phyloP scores from a whole-genome alignment of 176 grass and related monocot species.

The Thalia dealbata region DNA sequence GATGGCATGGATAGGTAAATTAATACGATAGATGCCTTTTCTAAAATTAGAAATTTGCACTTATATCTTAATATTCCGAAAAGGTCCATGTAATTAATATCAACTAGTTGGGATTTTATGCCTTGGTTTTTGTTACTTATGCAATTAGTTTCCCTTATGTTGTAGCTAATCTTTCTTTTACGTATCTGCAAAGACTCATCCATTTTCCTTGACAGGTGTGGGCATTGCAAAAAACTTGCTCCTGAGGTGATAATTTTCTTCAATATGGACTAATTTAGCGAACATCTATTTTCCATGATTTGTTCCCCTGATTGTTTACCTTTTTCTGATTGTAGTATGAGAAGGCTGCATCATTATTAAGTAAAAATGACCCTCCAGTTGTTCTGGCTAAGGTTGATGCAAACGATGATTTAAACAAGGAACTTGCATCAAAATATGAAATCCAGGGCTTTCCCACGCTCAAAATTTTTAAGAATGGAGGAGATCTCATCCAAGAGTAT shows the following conservation, averaged over 20 bases:
- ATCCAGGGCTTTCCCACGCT: conserved; percentile 48
- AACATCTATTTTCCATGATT: background rate
- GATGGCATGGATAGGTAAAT: too few species aligned
- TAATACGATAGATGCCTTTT: too few species aligned
- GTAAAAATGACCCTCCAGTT: conserved; percentile 34
- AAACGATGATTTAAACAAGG: conserved; percentile 52
- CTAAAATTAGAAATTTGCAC: too few species aligned
- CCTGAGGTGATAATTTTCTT: conserved; percentile 50
- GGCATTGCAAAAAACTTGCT: conserved; percentile 68
- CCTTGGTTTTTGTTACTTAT: too few species aligned
- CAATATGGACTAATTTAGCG: conserved; percentile 5
- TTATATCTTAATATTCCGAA: too few species aligned
- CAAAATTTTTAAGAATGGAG: conserved; percentile 63
- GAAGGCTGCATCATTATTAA: conserved; percentile 52
- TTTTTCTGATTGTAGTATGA: conserved; percentile 51
- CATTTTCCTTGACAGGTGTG: conserved; percentile 46
- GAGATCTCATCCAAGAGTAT: conserved; percentile 28
- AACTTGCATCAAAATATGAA: conserved; percentile 55
- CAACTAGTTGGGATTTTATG: background rate
- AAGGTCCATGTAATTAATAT: background rate
- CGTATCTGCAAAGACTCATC: conserved; percentile 4
- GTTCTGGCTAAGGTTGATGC: conserved; percentile 61
- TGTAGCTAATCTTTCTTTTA: background rate
- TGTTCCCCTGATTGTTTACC: background rate
- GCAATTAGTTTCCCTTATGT: background rate